Base-by-base conservation (phyloP, 2,329 filamentous ascomycete genomes). In the Fusarium devonianum region DNA sequence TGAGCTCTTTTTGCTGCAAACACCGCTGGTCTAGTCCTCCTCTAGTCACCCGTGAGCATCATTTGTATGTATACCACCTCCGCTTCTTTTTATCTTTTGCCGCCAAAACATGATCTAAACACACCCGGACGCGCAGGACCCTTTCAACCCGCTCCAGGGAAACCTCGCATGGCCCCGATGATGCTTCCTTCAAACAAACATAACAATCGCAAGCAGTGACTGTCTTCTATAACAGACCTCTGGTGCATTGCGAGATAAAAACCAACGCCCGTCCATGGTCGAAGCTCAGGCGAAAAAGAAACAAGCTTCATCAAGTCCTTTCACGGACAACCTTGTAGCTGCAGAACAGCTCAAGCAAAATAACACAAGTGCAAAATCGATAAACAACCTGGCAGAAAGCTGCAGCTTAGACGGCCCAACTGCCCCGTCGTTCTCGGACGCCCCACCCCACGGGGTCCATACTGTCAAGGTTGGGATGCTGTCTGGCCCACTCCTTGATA, bases 401-500 rank as follows among this genome's bases (percentile, higher is more conserved):
- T 34, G 40, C 37, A 39, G 30, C 47, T 60, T 36, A 89, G 49
- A 88, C 81, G 30, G 87, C 88, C 88, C 88, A 92, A 63, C 87
- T 90, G 46, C 88, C 88, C 66, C 83, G 75, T 51, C 86, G 74
- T 52, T 84, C 85, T 45, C 79, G 75, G 36, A 89, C 82, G 10
- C 88, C 88, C 88, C 88, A 90, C 4, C 82, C 81, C 56, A 83
- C 72, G 3, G 82, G 77, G 43, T 79, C 78, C 56, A 83, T 77
- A 47, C 78, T 76, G 60, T 84, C 79, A 70, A 94, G 84, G 54
- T 84, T 81, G 5, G 92, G 90, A 68, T 95, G 90, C 71, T 96
- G 92, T 47, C 88, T 80, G 17, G 89, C 92, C 93, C 93, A 97
- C 70, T 96, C 92, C 26, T 81, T 80, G 28, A 97, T 89, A 69